phyloP scores from a whole-genome alignment of 495 filamentous ascomycete species.

The Daldinia vernicosa region DNA sequence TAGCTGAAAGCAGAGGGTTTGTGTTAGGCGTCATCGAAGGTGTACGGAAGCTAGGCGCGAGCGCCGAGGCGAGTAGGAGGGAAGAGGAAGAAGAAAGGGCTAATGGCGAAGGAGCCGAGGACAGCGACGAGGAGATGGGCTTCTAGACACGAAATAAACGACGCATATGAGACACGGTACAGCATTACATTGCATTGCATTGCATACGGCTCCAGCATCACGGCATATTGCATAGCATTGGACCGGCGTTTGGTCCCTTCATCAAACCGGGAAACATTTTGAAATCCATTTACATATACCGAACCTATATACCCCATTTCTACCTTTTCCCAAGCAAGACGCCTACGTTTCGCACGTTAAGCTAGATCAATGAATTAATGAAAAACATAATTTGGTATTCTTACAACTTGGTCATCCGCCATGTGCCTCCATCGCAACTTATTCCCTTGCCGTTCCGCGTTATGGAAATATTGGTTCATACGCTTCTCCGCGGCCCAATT shows the following conservation, averaged over 20 bases:
- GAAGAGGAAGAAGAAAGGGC: conserved; percentile 62
- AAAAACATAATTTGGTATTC: neutral
- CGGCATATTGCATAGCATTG: conserved; percentile 13
- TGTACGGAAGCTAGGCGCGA: conserved; percentile 72
- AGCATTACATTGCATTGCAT: conserved; percentile 10
- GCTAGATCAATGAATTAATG: neutral
- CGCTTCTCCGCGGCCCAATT: neutral
- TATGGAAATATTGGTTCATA: conserved; percentile 6
- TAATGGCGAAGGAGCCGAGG: conserved; percentile 49
- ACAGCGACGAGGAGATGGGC: conserved; percentile 61
- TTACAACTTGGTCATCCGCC: conserved; percentile 1
- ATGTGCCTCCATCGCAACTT: neutral
- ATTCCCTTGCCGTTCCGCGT: neutral
- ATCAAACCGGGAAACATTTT: neutral
- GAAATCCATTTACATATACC: conserved; percentile 3
- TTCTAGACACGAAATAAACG: conserved; percentile 37
- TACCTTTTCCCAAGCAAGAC: neutral
- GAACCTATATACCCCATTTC: conserved; percentile 9
- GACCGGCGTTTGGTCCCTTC: conserved; percentile 11
- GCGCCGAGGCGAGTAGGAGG: conserved; percentile 63
- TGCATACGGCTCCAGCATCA: neutral
- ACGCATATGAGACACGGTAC: conserved; percentile 13
- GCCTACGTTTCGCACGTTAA: neutral
- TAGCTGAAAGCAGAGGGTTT: conserved; percentile 86
- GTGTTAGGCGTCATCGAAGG: conserved; percentile 87